Evolutionary conservation across 345 rosid genomes (phyloP), one percentile per base, ranked within the genome.

Genomic region (Adansonia digitata): DNA sequence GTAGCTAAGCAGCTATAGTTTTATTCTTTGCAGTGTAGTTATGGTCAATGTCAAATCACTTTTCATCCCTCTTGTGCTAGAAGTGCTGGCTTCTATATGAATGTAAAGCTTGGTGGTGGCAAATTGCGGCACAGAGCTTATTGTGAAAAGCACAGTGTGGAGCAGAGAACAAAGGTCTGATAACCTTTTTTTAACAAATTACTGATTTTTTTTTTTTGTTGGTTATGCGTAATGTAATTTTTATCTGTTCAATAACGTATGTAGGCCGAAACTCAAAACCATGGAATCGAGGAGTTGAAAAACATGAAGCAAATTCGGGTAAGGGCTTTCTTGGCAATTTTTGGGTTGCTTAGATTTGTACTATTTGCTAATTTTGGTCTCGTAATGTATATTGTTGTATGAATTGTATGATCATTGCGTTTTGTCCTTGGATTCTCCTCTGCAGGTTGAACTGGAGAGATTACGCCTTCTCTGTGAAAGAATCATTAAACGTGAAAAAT

Each of bases 11-110:
- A 22, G 56, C 56, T 59, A 70, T 55, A 75, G 35, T 70, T 75
- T 80, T 75, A 48, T 77, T 71, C 39, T 70, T 60, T 85, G 83
- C 97, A 95, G 99, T 95, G 99, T 86, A 85, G 88, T 82, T 86
- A 87, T 79, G 97, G 97, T 72, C 86, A 93, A 74, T 95, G 99
- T 88, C 99, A 91, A 82, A 66, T 86, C 70, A 86, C 96, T 63
- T 95, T 95, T 80, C 99, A 95, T 82, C 97, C 99, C 34, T 80
- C 91, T 43, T 95, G 99, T 86, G 90, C 98, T 64, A 89, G 98
- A 84, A 91, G 90, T 83, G 77, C 86, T 5, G 97, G 94, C 67
- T 88, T 90, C 73, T 91, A 85, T 82, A 88, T 93, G 99, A 89
- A 74, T 76, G 87, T 80, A 27, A 90, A 88, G 78, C 45, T 85